Evolutionary conservation across 139 green algal genomes (phyloP).

Genomic region (Chloropicon primus): DNA sequence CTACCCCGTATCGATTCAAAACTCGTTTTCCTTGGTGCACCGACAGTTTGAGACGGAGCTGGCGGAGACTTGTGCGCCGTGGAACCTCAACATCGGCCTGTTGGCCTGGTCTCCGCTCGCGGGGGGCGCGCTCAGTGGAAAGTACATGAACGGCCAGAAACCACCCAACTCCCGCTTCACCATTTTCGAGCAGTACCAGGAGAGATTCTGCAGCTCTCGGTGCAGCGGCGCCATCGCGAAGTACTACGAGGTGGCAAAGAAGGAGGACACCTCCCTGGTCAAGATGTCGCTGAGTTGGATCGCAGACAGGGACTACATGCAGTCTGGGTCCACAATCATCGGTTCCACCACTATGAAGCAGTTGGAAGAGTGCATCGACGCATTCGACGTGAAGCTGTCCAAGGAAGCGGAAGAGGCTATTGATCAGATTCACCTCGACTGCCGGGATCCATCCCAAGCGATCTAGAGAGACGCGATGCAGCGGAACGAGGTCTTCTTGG

Average conservation of each 20-base stretch:
- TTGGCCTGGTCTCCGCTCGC: conserved; percentile 37
- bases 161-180: background rate
- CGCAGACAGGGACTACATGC: conserved; percentile 20
- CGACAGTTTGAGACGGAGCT: conserved; percentile 74
- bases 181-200: background rate
- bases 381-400: conserved; percentile 24
- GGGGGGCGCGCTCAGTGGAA: conserved; percentile 52
- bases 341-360: conserved; percentile 76
- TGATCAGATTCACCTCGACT: conserved; percentile 38
- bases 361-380: conserved; percentile 53
- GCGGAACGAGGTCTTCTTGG: background rate
- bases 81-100: conserved; percentile 64
- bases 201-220: background rate
- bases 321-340: conserved; percentile 63
- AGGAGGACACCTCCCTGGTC: conserved; percentile 28
- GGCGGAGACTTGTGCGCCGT: conserved; percentile 49
- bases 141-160: conserved; percentile 36
- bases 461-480: background rate
- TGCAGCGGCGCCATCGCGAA: conserved; percentile 21
- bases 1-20: conserved; percentile 60
- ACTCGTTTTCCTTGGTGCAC: conserved; percentile 55
- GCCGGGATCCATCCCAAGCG: conserved; percentile 37
- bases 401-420: conserved; percentile 46
- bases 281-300: conserved; percentile 25
- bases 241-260: conserved; percentile 48